Base-by-base conservation (phyloP, 192 early-diverging fungal species). In the Chytriomyces confervae region DNA sequence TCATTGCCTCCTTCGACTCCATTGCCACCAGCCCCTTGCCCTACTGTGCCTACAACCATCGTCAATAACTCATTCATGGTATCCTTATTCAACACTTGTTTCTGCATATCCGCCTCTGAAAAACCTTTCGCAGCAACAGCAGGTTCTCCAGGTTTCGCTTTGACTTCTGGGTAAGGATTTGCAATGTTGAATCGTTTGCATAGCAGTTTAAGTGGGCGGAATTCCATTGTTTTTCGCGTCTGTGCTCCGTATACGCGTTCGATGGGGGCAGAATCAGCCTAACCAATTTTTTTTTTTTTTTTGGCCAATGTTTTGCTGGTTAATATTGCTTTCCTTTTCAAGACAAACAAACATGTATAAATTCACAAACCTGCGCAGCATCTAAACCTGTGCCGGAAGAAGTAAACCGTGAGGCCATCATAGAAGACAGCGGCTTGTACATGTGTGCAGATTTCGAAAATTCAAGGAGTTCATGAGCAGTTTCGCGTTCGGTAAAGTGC, bases 121-220 rank as follows among this genome's bases (percentile, higher is more conserved):
- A 70, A 47, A 0, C 74, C 84, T 48, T 80, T 79, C 46, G 63
- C 69, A 77, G 53, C 23, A 24, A 23, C 61, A 9, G 29, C 53
- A 45, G 51, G 36, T 36, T 36, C 36, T 36, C 36, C 36, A 36
- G 36, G 36, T 36, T 36, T 72, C 43, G 48, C 46, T 65, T 78
- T 81, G 43, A 70, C 43, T 0, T 65, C 70, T 5, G 89, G 90
- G 79, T 93, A 89, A 7, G 93, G 93, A 61, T 93, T 89, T 6
- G 87, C 79, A 7, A 95, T 86, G 80, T 90, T 91, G 75, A 95
- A 94, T 9, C 93, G 85, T 66, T 94, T 94, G 80, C 93, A 95
- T 0, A 93, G 77, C 18, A 94, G 87, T 46, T 86, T 87, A 18
- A 76, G 80, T 6, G 94, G 94, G 64, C 88, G 88, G 78, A 93